A percentile compares a stretch with the other conserved stretches of the same genome.
These are phyloP conservation scores for Cyclostephanos invisitatus DNA, from an alignment of 108 stramenopile genomes.

Conservation along the genomic window DNA sequence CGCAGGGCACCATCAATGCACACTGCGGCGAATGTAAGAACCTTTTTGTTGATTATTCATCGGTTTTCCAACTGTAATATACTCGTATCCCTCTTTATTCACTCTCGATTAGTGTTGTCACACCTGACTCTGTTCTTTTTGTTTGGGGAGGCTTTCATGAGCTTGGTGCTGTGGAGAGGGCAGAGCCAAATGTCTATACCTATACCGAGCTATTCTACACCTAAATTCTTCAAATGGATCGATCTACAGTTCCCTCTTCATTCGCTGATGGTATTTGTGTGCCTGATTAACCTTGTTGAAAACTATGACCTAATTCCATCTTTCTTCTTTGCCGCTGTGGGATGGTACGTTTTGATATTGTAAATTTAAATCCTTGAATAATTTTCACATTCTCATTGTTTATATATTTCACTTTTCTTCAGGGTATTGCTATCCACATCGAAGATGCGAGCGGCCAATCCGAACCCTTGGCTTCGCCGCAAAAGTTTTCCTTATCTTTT, in stretches of 20 bases:
- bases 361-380: background rate
- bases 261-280: slow-evolving; percentile 60
- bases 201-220: slow-evolving; percentile 13
- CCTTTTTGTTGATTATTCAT: background rate
- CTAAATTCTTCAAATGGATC: slow-evolving; percentile 24
- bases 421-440: slow-evolving; percentile 51
- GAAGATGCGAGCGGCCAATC: slow-evolving; percentile 48
- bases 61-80: background rate
- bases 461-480: slow-evolving; percentile 61
- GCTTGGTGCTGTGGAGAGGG: slow-evolving; percentile 72
- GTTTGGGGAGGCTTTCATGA: slow-evolving; percentile 61
- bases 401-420: slow-evolving; percentile 27
- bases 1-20: slow-evolving; percentile 22
- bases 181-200: slow-evolving; percentile 39
- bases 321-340: slow-evolving; percentile 59
- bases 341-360: slow-evolving; percentile 20
- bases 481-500: slow-evolving; percentile 49
- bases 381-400: background rate
- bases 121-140: slow-evolving; percentile 51
- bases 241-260: slow-evolving; percentile 54
- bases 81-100: slow-evolving; percentile 14
- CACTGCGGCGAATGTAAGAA: slow-evolving; percentile 34
- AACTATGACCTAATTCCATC: slow-evolving; percentile 63
- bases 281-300: slow-evolving; percentile 58
- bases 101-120: slow-evolving; percentile 24